phyloP scores from a whole-genome alignment of 2,329 filamentous ascomycete genomes.

The Colletotrichum abscissum region DNA sequence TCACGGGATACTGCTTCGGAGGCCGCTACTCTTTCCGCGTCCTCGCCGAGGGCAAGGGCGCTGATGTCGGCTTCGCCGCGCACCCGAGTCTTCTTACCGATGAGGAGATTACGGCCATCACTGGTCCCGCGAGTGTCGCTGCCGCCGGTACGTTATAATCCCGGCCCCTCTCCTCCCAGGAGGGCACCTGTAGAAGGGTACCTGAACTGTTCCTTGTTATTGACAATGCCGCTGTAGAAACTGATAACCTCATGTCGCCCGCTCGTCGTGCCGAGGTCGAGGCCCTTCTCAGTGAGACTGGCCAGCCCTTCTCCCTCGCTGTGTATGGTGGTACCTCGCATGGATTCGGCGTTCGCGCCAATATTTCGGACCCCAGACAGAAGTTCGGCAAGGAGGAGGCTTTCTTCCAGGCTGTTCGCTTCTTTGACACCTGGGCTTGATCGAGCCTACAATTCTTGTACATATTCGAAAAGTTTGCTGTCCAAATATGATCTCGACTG shows the following conservation, averaged over 20 bases:
- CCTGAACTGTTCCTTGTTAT: slow-evolving; percentile 3
- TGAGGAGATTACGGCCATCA: slow-evolving; percentile 68
- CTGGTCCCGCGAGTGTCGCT: slow-evolving; percentile 69
- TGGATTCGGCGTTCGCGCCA: slow-evolving; percentile 78
- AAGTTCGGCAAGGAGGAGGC: slow-evolving; percentile 83
- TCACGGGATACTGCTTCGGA: slow-evolving; percentile 74
- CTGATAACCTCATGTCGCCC: slow-evolving; percentile 67
- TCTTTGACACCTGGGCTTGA: slow-evolving; percentile 71
- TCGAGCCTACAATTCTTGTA: not conserved
- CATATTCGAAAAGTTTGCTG: not conserved
- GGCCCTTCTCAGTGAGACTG: slow-evolving; percentile 64
- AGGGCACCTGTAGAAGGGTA: not conserved
- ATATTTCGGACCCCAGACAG: slow-evolving; percentile 61
- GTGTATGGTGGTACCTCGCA: slow-evolving; percentile 77
- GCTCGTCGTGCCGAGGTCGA: slow-evolving; percentile 67
- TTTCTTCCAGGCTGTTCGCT: slow-evolving; percentile 79
- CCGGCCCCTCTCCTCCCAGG: not conserved
- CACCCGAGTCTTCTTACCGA: slow-evolving; percentile 72
- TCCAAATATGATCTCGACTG: not conserved
- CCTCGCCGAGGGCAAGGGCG: slow-evolving; percentile 60
- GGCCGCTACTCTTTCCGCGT: slow-evolving; percentile 67
- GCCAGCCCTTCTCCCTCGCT: slow-evolving; percentile 73
- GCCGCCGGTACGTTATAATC: slow-evolving; percentile 64
- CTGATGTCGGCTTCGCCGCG: slow-evolving; percentile 71
- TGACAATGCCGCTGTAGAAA: slow-evolving; percentile 53